Percentiles rank a stretch among this genome's conserved stretches.
Conservation (phyloP, 331 rosid species). For the Arachis monticola region DNA sequence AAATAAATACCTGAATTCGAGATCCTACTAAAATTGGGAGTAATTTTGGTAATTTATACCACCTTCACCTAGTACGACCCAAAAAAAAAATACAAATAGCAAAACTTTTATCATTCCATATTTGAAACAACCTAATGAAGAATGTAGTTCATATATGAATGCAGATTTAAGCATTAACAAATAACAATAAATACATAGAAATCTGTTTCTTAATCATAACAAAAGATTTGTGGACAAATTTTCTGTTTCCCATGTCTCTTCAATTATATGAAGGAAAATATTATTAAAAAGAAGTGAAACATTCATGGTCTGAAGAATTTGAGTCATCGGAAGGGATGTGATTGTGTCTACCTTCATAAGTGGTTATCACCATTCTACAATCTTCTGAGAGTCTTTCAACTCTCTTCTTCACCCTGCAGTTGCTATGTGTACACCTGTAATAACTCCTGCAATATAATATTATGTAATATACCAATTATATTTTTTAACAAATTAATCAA, state of each 20-base stretch:
- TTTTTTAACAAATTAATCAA: no score
- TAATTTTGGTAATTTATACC: no score
- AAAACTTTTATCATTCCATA: no score
- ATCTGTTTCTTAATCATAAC: not conserved
- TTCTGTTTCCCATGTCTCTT: not conserved
- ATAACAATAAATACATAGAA: not conserved
- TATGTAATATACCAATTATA: no score
- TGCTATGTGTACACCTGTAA: constrained; percentile 84
- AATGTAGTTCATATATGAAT: not conserved
- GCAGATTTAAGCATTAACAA: not conserved
- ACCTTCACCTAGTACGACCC: no score
- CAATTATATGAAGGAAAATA: no score
- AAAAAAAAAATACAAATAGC: no score
- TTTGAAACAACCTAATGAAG: not conserved
- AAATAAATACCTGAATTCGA: no score
- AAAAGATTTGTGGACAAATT: not conserved
- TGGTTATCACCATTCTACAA: constrained; percentile 94
- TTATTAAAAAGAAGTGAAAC: constrained; percentile 68
- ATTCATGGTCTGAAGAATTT: constrained; percentile 76
- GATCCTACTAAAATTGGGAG: no score
- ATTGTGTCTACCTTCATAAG: constrained; percentile 94
- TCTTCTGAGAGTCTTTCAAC: constrained; percentile 92
- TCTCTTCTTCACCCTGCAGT: constrained; percentile 92
- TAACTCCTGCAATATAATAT: constrained; percentile 62
- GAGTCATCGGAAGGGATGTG: constrained; percentile 87